These are phyloP conservation scores for Scheffersomyces illinoinensis DNA, from an alignment of 1,139 yeast genomes.

Conservation along the genomic window DNA sequence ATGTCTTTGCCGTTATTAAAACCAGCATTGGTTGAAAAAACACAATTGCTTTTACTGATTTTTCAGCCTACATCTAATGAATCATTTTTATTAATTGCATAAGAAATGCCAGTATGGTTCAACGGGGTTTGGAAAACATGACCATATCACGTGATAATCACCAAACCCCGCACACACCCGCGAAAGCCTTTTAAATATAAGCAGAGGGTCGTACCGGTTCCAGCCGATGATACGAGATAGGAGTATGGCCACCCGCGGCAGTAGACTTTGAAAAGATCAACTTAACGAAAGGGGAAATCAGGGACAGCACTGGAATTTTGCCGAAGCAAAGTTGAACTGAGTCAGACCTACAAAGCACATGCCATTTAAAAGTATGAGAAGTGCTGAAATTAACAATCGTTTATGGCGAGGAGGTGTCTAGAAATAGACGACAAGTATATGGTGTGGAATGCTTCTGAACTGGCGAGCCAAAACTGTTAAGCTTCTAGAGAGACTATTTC, in stretches of 20 bases:
- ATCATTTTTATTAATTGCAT: not conserved
- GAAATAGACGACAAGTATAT: not conserved
- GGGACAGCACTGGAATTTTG: not conserved
- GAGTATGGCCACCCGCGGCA: not conserved
- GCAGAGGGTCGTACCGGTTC: not conserved
- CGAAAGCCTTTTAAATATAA: not conserved
- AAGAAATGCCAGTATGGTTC: not conserved
- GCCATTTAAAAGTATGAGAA: not conserved
- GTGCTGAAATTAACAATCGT: not conserved
- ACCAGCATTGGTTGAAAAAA: not conserved
- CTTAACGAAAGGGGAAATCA: not conserved
- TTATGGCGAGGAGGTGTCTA: too few relatives aligned
- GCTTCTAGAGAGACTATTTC: not conserved
- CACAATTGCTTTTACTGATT: not conserved
- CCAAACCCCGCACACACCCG: not conserved
- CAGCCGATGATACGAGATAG: not conserved
- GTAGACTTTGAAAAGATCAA: not conserved
- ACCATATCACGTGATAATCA: not conserved
- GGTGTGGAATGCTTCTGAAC: not conserved
- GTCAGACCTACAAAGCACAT: not conserved
- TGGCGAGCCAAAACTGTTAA: not conserved
- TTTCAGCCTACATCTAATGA: not conserved
- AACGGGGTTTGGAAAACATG: not conserved
- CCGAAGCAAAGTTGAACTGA: too few relatives aligned
- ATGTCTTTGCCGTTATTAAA: not conserved